Base-by-base conservation (phyloP, 1,139 yeast genomes). In the Geotrichum europaeum region DNA sequence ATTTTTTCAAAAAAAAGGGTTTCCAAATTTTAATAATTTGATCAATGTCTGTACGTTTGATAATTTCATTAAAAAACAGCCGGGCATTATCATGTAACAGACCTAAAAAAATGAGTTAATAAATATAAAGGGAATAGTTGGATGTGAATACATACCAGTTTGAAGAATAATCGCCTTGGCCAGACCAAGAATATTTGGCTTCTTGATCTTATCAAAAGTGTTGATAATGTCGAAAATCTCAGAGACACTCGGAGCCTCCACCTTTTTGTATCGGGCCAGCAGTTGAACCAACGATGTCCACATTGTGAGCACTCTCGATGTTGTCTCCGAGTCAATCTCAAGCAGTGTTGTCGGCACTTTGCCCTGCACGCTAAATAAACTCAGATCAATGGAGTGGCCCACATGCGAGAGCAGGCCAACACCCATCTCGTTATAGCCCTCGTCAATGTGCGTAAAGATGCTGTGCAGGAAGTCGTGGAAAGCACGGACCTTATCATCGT, bases 21-120 rank as follows among this genome's bases (percentile, higher is more conserved):
- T 40, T 55, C 61, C 61, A 59, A 2, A 18, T 55, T 12, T 20
- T 13, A 12, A 55, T 49, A 7, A 59, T 45, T 7, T 47, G 10
- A 3, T 24, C 28, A 20, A 59, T 22, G 34, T 59, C 54, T 10
- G 36, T 53, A 43, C 40, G 52, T 24, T 49, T 53, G 4, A 66
- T 50, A 28, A 63, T 52, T 58, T 65, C 67, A n/a, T 55, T 58
- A 32, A 66, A 51, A 45, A 65, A 57, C 25, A 24, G 45, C 7
- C 60, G 55, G 2, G 67, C 67, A 49, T 55, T 54, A 12, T 63
- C 56, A 22, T 43, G 49, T 2, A 59, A 4, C n/a, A 59, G 15
- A 6, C 59, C 59, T 56, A 51, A 56, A 20, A 51, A 51, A 20
- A n/a, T 7, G 32, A 25, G 45, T 52, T 56, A 43, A 43, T 20